Evolutionary conservation across 805 yeast genomes (phyloP).

Genomic region (Wickerhamiella slavikovae): DNA sequence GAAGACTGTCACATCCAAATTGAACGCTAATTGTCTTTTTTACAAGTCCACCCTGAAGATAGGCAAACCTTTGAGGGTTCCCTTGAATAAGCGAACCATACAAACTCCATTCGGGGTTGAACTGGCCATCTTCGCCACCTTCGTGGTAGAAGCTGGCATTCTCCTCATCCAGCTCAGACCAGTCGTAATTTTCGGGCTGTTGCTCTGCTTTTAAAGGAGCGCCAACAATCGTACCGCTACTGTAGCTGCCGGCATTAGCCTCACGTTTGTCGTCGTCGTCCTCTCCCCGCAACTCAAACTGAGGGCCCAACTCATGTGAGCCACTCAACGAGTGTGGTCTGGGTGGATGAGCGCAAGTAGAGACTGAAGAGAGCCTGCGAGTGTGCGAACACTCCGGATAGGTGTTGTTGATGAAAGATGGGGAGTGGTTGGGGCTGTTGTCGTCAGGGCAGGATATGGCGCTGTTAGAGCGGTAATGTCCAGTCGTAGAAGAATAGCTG

Average conservation of each 20-base stretch:
- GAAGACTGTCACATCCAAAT: constrained; percentile 20
- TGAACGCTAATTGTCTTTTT: constrained; percentile 58
- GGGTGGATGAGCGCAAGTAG: no score
- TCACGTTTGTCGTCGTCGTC: neutral
- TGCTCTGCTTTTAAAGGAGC: no score
- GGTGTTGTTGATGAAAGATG: neutral
- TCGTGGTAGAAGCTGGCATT: neutral
- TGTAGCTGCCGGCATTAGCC: neutral
- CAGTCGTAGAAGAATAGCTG: neutral
- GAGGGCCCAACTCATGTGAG: neutral
- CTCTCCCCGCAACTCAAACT: neutral
- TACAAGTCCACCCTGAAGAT: constrained; percentile 51
- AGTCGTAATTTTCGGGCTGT: neutral
- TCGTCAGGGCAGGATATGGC: neutral
- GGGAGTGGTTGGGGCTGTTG: neutral
- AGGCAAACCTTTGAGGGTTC: constrained; percentile 23
- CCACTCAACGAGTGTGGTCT: no score
- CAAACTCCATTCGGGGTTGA: constrained; percentile 11
- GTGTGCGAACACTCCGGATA: neutral
- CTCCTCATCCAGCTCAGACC: neutral
- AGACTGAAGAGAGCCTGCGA: no score
- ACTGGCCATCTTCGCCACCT: constrained; percentile 1
- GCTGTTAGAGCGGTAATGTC: neutral
- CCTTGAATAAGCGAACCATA: constrained; percentile 29
- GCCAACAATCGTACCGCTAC: no score